Evolutionary conservation across 495 filamentous ascomycete genomes (phyloP), one percentile per base, ranked within the genome.

Genomic region (Podospora sp.): DNA sequence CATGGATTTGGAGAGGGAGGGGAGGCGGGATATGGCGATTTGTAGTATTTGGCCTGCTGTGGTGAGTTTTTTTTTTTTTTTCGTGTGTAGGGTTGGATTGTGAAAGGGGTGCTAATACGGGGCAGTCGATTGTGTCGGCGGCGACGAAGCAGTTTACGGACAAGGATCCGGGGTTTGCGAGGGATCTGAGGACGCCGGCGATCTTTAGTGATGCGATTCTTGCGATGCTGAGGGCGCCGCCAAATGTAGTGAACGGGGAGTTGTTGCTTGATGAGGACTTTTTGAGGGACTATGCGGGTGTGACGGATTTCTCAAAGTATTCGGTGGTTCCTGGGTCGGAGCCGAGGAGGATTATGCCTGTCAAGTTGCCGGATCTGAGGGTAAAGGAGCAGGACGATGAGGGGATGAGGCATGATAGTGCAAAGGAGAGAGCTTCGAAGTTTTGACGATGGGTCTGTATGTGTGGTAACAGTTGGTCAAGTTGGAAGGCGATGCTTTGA

Each of bases 361-460:
- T 74, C 0, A 72, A 83, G 65, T 82, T 96, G 68, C 92, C 92
- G 0, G 84, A 89, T 56, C 69, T 96, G 62, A 85, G 82, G 36
- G 91, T 96, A 18, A 84, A 80, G 22, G 92, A 96, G 80, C 92
- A 96, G 76, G 89, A 88, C 66, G 92, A 96, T 69, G 91, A 96
- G 74, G 92, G 92, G 5, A 82, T 80, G 73, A 84, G 86, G 66
- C 84, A 88, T 74, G 90, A 95, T 77, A 94, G 91, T 75, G 79
- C 80, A 0, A 77, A 75, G 69, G 65, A 56, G 24, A 69, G 27
- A 59, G 64, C 29, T 21, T 33, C 70, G 35, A 77, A 80, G 66
- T 61, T 81, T 55, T 80, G 66, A 75, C 11, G 12, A 18, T 6
- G 2, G 11, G 18, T 8, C 25, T 62, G 40, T 46, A 24, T 27